Evolutionary conservation across 2,329 filamentous ascomycete genomes (phyloP).

Genomic region (Pseudogymnoascus sp.): DNA sequence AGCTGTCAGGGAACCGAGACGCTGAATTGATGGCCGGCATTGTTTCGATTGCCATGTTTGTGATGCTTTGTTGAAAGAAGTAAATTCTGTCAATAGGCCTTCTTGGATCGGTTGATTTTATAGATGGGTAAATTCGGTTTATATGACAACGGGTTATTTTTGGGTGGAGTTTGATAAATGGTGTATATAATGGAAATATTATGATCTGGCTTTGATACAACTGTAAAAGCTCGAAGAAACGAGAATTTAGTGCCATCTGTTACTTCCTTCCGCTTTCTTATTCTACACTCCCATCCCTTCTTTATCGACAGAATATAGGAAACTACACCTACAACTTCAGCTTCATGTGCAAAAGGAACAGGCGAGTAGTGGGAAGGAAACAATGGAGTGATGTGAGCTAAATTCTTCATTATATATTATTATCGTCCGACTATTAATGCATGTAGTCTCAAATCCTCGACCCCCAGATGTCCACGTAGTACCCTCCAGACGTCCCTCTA

Average conservation of each 20-base stretch:
- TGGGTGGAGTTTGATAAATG: background rate
- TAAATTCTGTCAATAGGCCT: background rate
- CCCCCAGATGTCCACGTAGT: background rate
- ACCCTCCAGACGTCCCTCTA: background rate
- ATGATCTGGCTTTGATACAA: background rate
- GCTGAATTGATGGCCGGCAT: background rate
- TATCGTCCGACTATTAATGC: background rate
- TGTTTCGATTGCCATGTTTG: background rate
- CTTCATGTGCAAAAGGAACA: background rate
- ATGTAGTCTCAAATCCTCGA: background rate
- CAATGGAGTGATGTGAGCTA: too few species aligned
- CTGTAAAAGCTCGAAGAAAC: background rate
- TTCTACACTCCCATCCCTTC: background rate
- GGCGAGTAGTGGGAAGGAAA: background rate
- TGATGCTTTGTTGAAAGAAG: background rate
- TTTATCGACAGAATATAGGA: background rate
- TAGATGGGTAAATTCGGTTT: background rate
- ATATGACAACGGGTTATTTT: background rate
- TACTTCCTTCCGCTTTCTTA: background rate
- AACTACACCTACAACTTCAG: too few species aligned
- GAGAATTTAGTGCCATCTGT: background rate
- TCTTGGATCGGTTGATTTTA: background rate
- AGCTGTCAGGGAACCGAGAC: background rate
- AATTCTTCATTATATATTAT: background rate
- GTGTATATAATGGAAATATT: background rate